These are phyloP conservation scores for Talaromyces trachyspermus DNA, from an alignment of 495 filamentous ascomycete genomes.

Conservation along the genomic window DNA sequence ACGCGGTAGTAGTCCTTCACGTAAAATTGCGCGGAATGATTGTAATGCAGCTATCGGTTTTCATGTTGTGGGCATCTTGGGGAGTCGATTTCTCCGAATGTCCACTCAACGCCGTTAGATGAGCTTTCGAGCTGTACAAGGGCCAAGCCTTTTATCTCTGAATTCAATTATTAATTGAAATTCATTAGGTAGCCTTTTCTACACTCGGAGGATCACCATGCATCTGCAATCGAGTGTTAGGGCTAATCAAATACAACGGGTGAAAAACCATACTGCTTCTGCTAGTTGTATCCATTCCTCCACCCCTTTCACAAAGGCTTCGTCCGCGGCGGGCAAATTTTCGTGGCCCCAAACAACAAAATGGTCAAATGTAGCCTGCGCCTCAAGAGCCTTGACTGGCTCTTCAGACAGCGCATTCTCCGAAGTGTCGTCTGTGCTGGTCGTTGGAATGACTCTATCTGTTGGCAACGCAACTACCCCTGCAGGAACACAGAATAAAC, in stretches of 20 bases:
- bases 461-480: slow-evolving; percentile 35
- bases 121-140: too few species aligned
- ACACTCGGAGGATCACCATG: slow-evolving; percentile 13
- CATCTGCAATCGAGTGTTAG: slow-evolving; percentile 21
- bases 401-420: slow-evolving; percentile 34
- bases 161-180: too few species aligned
- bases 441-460: slow-evolving; percentile 20
- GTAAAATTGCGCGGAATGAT: too few species aligned
- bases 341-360: slow-evolving; percentile 83
- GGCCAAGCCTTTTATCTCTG: too few species aligned
- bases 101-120: too few species aligned
- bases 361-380: slow-evolving; percentile 63
- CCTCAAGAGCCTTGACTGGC: slow-evolving; percentile 52
- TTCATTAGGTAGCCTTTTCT: neutral
- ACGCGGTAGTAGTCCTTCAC: too few species aligned
- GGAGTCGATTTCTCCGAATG: too few species aligned
- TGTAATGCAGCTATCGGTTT: too few species aligned
- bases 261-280: slow-evolving; percentile 41
- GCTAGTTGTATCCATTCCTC: slow-evolving; percentile 83
- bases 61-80: too few species aligned
- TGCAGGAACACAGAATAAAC: slow-evolving; percentile 8
- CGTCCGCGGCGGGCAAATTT: slow-evolving; percentile 57
- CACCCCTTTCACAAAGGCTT: slow-evolving; percentile 59
- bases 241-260: neutral
- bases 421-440: slow-evolving; percentile 29